A percentile compares a stretch with the other conserved stretches of the same genome.
These are phyloP conservation scores for Tetrapisispora iriomotensis DNA, from an alignment of 805 yeast genomes.

Conservation along the genomic window DNA sequence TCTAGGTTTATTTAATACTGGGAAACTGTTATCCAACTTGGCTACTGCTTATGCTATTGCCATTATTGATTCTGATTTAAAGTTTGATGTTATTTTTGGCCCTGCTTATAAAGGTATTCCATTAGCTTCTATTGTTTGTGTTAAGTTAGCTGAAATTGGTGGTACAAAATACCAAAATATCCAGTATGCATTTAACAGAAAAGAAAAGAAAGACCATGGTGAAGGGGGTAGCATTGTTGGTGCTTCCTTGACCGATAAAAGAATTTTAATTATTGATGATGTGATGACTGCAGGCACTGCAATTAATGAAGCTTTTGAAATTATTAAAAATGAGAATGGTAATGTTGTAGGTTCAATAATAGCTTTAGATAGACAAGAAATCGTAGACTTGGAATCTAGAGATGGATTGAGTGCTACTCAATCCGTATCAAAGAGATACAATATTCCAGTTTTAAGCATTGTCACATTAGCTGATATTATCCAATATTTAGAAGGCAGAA, in stretches of 20 bases:
- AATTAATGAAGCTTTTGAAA: constrained; percentile 82
- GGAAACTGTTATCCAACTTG: constrained; percentile 63
- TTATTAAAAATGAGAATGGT: constrained; percentile 64
- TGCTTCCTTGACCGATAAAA: constrained; percentile 57
- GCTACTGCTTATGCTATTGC: constrained; percentile 87
- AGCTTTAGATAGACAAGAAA: constrained; percentile 93
- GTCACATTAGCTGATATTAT: constrained; percentile 70
- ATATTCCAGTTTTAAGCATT: constrained; percentile 77
- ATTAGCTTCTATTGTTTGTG: constrained; percentile 83
- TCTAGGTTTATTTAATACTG: constrained; percentile 81
- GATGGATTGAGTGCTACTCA: constrained; percentile 63
- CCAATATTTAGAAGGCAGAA: constrained; percentile 43
- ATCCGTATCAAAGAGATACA: constrained; percentile 58
- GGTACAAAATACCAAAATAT: constrained; percentile 64
- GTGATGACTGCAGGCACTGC: constrained; percentile 99
- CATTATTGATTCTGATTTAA: constrained; percentile 67
- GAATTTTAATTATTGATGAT: constrained; percentile 82
- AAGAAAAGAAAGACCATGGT: constrained; percentile 95
- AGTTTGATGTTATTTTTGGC: constrained; percentile 87
- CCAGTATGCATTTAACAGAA: constrained; percentile 91
- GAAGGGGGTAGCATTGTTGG: constrained; percentile 97
- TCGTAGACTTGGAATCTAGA: constrained; percentile 47
- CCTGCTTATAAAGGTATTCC: constrained; percentile 99
- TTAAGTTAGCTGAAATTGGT: constrained; percentile 84
- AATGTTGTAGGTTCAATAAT: constrained; percentile 73